phyloP scores from a whole-genome alignment of 352 stramenopile species.

The Pythium biforme region DNA sequence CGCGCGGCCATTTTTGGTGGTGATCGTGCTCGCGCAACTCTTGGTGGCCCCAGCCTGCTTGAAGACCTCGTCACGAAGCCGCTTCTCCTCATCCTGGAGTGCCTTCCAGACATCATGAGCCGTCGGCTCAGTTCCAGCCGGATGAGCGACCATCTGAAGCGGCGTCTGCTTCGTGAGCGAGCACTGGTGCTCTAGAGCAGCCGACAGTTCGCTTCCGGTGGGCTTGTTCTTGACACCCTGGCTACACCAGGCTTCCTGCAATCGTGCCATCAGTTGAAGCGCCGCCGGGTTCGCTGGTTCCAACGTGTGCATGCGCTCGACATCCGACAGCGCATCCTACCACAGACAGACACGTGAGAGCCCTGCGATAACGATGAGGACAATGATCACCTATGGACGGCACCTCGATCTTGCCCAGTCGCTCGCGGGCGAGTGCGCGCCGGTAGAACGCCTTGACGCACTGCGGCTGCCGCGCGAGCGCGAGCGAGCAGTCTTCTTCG shows the following conservation, averaged over 20 bases:
- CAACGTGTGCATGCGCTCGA: slow-evolving; percentile 19
- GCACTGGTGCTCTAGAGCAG: slow-evolving; percentile 11
- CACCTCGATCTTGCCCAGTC: slow-evolving; percentile 61
- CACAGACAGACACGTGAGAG: not conserved
- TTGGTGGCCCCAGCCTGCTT: not conserved
- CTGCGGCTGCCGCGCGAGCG: slow-evolving; percentile 53
- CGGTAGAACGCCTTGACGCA: slow-evolving; percentile 92
- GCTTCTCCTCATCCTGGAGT: slow-evolving; percentile 55
- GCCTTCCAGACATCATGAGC: slow-evolving; percentile 37
- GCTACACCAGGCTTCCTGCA: slow-evolving; percentile 15
- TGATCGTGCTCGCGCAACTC: not conserved
- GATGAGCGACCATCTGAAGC: not conserved
- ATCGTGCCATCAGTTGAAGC: slow-evolving; percentile 15
- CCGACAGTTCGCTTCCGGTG: slow-evolving; percentile 2
- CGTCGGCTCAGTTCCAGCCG: not conserved
- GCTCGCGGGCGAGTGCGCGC: slow-evolving; percentile 69
- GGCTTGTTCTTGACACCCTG: not conserved
- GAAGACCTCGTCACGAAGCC: slow-evolving; percentile 29
- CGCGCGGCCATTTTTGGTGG: not conserved
- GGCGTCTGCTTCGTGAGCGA: not conserved
- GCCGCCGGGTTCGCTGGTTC: slow-evolving; percentile 28
- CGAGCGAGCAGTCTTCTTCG: slow-evolving; percentile 72
- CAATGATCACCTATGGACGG: not conserved
- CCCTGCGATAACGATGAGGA: too few relatives aligned
- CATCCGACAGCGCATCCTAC: slow-evolving; percentile 27